phyloP scores from a whole-genome alignment of 2,329 filamentous ascomycete species.

The Bipolaris zeicola region DNA sequence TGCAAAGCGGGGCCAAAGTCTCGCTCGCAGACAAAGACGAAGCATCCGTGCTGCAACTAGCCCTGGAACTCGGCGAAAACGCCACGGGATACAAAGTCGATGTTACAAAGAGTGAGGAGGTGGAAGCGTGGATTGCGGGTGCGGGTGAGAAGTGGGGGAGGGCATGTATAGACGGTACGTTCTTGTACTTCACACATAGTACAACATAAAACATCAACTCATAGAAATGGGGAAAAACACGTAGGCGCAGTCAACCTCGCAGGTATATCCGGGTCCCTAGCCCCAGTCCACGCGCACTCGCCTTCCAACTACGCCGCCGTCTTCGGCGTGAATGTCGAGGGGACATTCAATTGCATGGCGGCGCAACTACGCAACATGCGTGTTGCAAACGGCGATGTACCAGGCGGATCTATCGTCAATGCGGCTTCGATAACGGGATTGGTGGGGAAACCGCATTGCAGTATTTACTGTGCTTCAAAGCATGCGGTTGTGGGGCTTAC shows the following conservation, averaged over 20 bases:
- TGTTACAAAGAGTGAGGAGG: slow-evolving; percentile 40
- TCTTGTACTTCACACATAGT: too few species aligned
- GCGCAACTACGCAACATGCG: slow-evolving; percentile 48
- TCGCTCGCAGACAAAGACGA: slow-evolving; percentile 14
- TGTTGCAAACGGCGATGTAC: slow-evolving; percentile 16
- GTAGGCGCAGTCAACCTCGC: slow-evolving; percentile 26
- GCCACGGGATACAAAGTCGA: slow-evolving; percentile 31
- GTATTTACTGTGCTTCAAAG: slow-evolving; percentile 33
- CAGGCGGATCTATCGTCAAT: slow-evolving; percentile 42
- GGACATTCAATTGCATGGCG: slow-evolving; percentile 41
- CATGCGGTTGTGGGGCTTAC: slow-evolving; percentile 41
- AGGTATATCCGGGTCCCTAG: slow-evolving; percentile 50
- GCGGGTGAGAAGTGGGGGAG: slow-evolving; percentile 13
- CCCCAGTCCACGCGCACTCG: slow-evolving; percentile 30
- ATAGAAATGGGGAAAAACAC: too few species aligned
- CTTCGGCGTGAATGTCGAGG: slow-evolving; percentile 44
- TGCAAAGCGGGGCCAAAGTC: slow-evolving; percentile 6
- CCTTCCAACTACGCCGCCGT: slow-evolving; percentile 43
- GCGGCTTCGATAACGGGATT: slow-evolving; percentile 58
- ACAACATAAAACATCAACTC: too few species aligned
- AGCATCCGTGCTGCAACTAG: slow-evolving; percentile 20
- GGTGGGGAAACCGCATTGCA: slow-evolving; percentile 33
- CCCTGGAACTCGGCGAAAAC: slow-evolving; percentile 11
- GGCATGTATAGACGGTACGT: slow-evolving; percentile 25
- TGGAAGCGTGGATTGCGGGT: slow-evolving; percentile 21